Base-by-base conservation (phyloP, 257 asterid genomes). In the Nicotiana otophora region DNA sequence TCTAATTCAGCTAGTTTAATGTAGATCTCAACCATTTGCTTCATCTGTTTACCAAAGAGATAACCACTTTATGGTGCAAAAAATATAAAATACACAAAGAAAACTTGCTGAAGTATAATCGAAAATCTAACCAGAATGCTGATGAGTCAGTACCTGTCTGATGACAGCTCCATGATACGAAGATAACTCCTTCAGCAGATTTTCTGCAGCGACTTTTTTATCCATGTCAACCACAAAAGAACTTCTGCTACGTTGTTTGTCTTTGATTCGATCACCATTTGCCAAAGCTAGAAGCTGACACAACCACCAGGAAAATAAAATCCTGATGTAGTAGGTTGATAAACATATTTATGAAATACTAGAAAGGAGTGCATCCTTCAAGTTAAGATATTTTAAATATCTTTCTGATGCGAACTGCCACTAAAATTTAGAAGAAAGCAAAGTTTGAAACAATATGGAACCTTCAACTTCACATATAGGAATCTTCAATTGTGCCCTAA, bases 1-100 rank as follows among this genome's bases (percentile, higher is more conserved):
- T 96, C 99, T 89, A 94, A 87, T 87, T 96, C 99, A 5, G 99
- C 99, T 78, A 96, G 98, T 88, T 96, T 96, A 68, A 96, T 92
- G 92, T 96, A 96, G 88, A 96, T 90, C 90, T 96, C 99, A 89
- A 94, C 98, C 98, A 96, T 96, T 88, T 96, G 97, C 84, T 89
- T 92, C 99, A 96, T 96, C 99, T 96, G 86, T 55, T 75, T 57
- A 84, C 67, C 63, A 78, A 84, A 86, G 9, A 86, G 80, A 20
- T 82, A 72, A 65, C 57, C 60, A 85, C 62, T 81, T 82, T 78
- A 64, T 26, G 83, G 62, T 64, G 42, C 74, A 28, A 66, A 64
- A 57, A 77, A 81, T 75, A 48, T 60, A 76, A 82, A 51, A 84
- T 20, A 31, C 55, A 78, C 33, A 66, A 80, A 30, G 53, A 67